A percentile compares a stretch with the other conserved stretches of the same genome.
phyloP scores from a whole-genome alignment of 1,139 yeast genomes.

The Taphrina flavorubra region DNA sequence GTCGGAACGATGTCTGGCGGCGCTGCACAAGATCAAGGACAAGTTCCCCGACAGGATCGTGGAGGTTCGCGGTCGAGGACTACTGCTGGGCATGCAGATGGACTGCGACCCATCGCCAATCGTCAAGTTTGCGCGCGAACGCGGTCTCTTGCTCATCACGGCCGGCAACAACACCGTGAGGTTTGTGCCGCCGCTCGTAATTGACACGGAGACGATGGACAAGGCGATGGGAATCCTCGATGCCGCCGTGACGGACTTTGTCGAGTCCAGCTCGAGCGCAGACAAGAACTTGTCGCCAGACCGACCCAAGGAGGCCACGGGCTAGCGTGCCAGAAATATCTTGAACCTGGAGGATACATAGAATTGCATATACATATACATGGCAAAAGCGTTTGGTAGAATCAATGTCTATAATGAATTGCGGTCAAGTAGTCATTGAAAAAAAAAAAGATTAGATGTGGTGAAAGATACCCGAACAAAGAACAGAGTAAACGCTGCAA shows the following conservation, averaged over 20 bases:
- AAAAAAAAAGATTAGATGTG: no score
- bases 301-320: slow-evolving; percentile 37
- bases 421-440: no score
- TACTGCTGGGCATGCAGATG: slow-evolving; percentile 82
- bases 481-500: no score
- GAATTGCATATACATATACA: neutral
- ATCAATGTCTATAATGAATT: no score
- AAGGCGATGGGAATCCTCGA: slow-evolving; percentile 74
- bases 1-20: slow-evolving; percentile 57
- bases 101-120: slow-evolving; percentile 68
- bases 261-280: slow-evolving; percentile 22
- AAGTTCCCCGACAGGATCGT: slow-evolving; percentile 63
- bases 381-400: neutral
- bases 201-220: slow-evolving; percentile 68
- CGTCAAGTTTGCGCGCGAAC: slow-evolving; percentile 70
- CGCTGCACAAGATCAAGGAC: slow-evolving; percentile 59
- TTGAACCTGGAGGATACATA: neutral
- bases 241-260: slow-evolving; percentile 50
- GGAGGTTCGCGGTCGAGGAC: slow-evolving; percentile 84
- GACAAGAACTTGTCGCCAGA: slow-evolving; percentile 25
- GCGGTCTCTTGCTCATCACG: slow-evolving; percentile 81
- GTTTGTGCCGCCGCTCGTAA: slow-evolving; percentile 89
- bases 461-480: no score
- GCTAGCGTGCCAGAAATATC: neutral
- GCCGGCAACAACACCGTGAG: slow-evolving; percentile 92